Evolutionary conservation across 768 basidiomycete species (phyloP).

Genomic region (Boletus pseudopeckii): DNA sequence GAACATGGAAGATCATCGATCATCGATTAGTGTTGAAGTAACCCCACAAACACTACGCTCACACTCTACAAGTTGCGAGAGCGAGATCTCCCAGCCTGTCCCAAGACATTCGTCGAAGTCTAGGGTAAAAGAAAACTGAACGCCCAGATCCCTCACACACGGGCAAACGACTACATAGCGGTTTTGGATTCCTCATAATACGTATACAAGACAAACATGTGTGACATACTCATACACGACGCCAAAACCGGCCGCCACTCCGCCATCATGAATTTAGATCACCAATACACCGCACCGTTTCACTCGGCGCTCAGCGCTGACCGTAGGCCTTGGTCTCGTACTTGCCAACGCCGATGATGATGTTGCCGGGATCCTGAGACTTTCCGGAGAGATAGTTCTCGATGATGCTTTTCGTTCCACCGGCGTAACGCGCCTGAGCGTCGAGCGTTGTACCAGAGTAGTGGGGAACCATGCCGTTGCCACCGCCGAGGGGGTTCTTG

Average conservation of each 20-base stretch:
- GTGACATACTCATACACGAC: background rate
- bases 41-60: too few species aligned
- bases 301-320: constrained; percentile 9
- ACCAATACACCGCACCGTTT: background rate
- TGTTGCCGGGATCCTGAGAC: constrained; percentile 71
- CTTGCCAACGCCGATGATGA: constrained; percentile 73
- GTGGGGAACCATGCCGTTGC: constrained; percentile 89
- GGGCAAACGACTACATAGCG: background rate
- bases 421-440: constrained; percentile 83
- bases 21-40: background rate
- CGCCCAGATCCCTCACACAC: background rate
- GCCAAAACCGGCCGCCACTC: background rate
- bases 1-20: background rate
- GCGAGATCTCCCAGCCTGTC: background rate
- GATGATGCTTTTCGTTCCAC: constrained; percentile 66
- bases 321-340: constrained; percentile 47
- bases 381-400: constrained; percentile 63
- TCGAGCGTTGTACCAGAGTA: constrained; percentile 89
- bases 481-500: constrained; percentile 77
- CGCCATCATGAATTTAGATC: background rate
- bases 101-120: background rate
- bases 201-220: background rate
- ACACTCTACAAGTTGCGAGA: background rate
- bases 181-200: background rate
- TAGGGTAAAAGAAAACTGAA: background rate